Conservation (phyloP, 139 green algal genomes). For the Chlamydomonas applanata region DNA sequence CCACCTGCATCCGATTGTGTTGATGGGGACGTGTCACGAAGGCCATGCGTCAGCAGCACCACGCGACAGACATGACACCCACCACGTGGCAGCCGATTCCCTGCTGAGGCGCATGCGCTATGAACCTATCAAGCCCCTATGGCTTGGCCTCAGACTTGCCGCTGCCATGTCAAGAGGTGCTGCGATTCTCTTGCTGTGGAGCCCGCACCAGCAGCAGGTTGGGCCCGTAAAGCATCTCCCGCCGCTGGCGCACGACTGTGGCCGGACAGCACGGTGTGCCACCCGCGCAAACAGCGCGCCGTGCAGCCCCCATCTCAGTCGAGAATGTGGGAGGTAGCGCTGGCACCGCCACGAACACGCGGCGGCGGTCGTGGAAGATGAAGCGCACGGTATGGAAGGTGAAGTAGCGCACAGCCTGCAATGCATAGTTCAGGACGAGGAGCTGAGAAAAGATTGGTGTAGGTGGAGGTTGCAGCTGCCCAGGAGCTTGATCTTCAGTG, state of each 20-base stretch:
- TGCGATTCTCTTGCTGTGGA: neutral
- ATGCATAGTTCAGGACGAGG: neutral
- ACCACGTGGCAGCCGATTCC: neutral
- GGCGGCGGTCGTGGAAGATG: neutral
- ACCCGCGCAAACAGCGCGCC: neutral
- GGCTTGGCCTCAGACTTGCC: neutral
- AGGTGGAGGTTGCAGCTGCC: neutral
- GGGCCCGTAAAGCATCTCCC: neutral
- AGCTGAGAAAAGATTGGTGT: too few relatives aligned
- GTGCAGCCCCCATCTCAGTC: neutral
- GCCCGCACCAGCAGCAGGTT: conserved; percentile 3
- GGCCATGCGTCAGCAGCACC: neutral
- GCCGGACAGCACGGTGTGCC: neutral
- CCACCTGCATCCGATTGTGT: neutral
- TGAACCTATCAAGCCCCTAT: neutral
- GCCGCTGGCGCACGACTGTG: neutral
- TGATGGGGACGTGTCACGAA: neutral
- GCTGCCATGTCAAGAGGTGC: neutral
- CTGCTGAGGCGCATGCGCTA: neutral
- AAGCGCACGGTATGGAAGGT: conserved; percentile 9
- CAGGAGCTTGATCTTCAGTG: neutral
- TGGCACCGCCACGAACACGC: neutral
- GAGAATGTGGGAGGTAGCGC: neutral
- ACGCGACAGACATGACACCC: neutral
- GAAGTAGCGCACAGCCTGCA: neutral